Conservation (phyloP, 192 early-diverging fungal genomes). For the Coemansia brasiliensis region DNA sequence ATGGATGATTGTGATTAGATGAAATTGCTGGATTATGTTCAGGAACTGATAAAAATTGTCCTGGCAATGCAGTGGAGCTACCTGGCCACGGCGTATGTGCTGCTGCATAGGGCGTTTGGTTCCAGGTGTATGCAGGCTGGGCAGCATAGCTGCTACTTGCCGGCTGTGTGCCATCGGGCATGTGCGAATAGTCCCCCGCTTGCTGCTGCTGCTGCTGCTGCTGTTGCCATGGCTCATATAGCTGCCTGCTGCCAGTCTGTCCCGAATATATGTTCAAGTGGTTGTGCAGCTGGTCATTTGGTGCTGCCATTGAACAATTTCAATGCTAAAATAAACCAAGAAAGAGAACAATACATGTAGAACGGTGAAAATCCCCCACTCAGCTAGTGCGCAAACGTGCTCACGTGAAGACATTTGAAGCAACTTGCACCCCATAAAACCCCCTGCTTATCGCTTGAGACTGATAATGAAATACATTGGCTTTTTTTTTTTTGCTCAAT, state of each 20-base stretch:
- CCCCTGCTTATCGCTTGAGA: too few relatives aligned
- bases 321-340: too few relatives aligned
- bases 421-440: too few relatives aligned
- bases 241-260: not conserved
- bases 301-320: constrained; percentile 9
- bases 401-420: too few relatives aligned
- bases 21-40: constrained; percentile 3
- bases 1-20: not conserved
- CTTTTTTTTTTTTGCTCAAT: too few relatives aligned
- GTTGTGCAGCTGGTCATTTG: constrained; percentile 3
- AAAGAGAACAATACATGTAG: too few relatives aligned
- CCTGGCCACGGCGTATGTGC: not conserved
- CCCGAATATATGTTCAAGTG: not conserved
- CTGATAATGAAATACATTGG: too few relatives aligned
- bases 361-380: too few relatives aligned
- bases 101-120: not conserved
- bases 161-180: not conserved
- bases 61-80: not conserved
- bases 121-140: not conserved
- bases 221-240: not conserved
- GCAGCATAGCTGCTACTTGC: not conserved
- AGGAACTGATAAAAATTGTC: constrained; percentile 1
- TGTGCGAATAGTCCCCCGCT: not conserved
- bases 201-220: not conserved
- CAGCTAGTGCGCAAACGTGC: too few relatives aligned